Evolutionary conservation across 768 basidiomycete genomes (phyloP).

Genomic region (Rhodotorula taiwanensis): DNA sequence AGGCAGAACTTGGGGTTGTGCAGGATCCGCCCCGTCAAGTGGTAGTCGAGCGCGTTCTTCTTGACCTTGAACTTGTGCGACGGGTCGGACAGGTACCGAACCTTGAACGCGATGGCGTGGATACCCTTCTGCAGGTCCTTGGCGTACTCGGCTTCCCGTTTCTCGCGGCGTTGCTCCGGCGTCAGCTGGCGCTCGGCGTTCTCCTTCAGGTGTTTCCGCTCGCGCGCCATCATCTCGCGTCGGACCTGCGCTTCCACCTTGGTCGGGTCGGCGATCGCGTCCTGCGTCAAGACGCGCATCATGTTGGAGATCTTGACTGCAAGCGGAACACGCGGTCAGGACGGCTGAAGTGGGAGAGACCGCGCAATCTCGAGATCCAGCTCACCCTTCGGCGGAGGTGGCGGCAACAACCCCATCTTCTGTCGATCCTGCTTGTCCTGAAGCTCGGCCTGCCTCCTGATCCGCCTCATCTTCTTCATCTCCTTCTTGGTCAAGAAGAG

Average conservation of each 20-base stretch:
- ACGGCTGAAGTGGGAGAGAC: not conserved
- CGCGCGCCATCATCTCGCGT: slow-evolving; percentile 83
- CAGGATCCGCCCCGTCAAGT: slow-evolving; percentile 78
- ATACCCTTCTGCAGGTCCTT: slow-evolving; percentile 82
- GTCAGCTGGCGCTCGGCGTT: slow-evolving; percentile 87
- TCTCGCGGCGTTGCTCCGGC: slow-evolving; percentile 80
- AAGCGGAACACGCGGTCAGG: not conserved
- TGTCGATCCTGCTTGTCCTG: slow-evolving; percentile 92
- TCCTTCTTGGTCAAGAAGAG: slow-evolving; percentile 90
- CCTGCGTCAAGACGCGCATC: slow-evolving; percentile 95
- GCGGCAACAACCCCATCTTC: slow-evolving; percentile 90
- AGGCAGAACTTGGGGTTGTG: slow-evolving; percentile 83
- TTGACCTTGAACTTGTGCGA: slow-evolving; percentile 93
- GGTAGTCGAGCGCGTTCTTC: slow-evolving; percentile 89
- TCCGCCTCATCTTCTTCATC: slow-evolving; percentile 87
- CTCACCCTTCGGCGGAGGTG: slow-evolving; percentile 86
- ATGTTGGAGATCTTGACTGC: slow-evolving; percentile 86
- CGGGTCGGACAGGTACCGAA: slow-evolving; percentile 81
- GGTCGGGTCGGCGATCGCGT: slow-evolving; percentile 95
- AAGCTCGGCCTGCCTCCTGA: slow-evolving; percentile 74
- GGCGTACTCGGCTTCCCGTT: slow-evolving; percentile 72
- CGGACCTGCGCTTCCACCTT: slow-evolving; percentile 92
- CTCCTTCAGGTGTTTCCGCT: slow-evolving; percentile 84
- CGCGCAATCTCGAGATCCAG: not conserved
- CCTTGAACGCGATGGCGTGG: slow-evolving; percentile 84